These are phyloP conservation scores for Leishmania amazonensis DNA, from an alignment of 208 protist species.

Conservation along the genomic window DNA sequence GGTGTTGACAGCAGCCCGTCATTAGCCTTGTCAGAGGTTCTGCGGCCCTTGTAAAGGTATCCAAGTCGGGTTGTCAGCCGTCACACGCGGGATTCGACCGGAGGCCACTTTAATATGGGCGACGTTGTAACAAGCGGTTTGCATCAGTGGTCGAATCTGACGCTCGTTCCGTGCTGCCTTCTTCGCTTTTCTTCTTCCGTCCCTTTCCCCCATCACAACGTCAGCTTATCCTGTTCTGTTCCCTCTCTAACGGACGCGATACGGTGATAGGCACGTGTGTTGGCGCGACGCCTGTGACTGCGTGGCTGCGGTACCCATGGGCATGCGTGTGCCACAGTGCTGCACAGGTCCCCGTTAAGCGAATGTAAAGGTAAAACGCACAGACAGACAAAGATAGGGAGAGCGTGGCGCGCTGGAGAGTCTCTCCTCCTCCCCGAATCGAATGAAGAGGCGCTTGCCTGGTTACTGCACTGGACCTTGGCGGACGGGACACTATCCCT, in stretches of 20 bases:
- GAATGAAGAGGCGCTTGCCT: neutral
- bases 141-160: no score
- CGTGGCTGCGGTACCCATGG: neutral
- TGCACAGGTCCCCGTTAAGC: neutral
- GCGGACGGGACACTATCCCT: neutral
- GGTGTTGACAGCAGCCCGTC: no score
- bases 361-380: neutral
- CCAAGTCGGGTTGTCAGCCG: no score
- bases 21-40: no score
- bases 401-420: neutral
- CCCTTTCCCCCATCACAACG: neutral
- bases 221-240: neutral
- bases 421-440: neutral
- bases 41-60: no score
- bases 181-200: neutral
- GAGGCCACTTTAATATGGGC: no score
- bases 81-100: no score
- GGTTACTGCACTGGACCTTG: neutral
- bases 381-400: neutral
- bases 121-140: no score
- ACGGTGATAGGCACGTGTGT: neutral
- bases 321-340: neutral
- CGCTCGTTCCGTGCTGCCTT: neutral
- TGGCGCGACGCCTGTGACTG: neutral
- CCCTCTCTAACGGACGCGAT: neutral